phyloP scores from a whole-genome alignment of 1,284 basidiomycete genomes.

The Malassezia slooffiae region DNA sequence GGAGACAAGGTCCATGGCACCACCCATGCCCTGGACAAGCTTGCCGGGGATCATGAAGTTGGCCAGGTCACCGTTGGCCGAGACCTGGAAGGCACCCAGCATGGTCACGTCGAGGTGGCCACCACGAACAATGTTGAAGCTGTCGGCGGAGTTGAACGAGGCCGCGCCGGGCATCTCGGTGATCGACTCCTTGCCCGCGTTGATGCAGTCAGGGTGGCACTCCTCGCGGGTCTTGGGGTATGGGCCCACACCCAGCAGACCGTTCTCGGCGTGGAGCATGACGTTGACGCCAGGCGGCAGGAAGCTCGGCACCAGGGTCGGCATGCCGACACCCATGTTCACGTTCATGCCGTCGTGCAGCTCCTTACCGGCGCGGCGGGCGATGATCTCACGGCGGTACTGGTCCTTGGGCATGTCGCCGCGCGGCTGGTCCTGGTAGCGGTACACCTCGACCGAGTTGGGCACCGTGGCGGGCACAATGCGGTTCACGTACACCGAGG shows the following conservation, averaged over 20 bases:
- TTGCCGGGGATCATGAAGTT: conserved; percentile 98
- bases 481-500: conserved; percentile 36
- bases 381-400: conserved; percentile 24
- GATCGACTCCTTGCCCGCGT: conserved; percentile 80
- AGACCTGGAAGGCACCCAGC: conserved; percentile 84
- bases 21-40: conserved; percentile 66
- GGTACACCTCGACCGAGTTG: conserved; percentile 38
- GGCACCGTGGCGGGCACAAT: conserved; percentile 28
- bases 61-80: conserved; percentile 82
- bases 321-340: conserved; percentile 43
- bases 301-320: conserved; percentile 36
- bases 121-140: conserved; percentile 86
- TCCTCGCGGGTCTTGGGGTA: conserved; percentile 27
- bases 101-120: conserved; percentile 91
- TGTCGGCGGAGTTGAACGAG: conserved; percentile 81
- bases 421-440: conserved; percentile 11
- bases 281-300: conserved; percentile 37
- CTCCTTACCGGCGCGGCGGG: conserved; percentile 34
- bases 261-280: conserved; percentile 39
- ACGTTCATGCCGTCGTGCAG: conserved; percentile 40
- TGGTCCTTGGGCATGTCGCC: conserved; percentile 14
- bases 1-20: conserved; percentile 68
- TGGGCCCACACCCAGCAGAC: conserved; percentile 42
- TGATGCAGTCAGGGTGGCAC: conserved; percentile 46
- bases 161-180: conserved; percentile 73